Conservation (phyloP, 2,329 filamentous ascomycete species). For the Fusarium solani-melongenae region DNA sequence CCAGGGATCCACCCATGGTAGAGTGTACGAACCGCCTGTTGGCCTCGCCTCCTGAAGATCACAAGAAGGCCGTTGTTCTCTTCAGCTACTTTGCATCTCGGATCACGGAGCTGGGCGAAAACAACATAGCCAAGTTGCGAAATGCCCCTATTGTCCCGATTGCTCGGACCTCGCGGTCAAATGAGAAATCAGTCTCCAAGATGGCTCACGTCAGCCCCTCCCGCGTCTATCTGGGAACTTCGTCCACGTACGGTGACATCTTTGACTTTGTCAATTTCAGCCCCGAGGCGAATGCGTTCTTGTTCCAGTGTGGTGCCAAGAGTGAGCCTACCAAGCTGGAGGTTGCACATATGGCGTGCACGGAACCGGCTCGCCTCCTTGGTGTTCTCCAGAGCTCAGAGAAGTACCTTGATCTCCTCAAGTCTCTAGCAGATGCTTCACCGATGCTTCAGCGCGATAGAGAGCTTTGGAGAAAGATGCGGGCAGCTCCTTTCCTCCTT, state of each 20-base stretch:
- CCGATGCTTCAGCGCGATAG: slow-evolving; percentile 80
- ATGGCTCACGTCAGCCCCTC: slow-evolving; percentile 68
- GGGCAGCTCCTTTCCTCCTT: slow-evolving; percentile 79
- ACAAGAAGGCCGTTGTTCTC: slow-evolving; percentile 73
- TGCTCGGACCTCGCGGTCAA: slow-evolving; percentile 45
- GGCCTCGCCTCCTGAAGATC: slow-evolving; percentile 75
- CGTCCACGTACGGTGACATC: slow-evolving; percentile 80
- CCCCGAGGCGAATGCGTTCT: slow-evolving; percentile 84
- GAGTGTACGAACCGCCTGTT: slow-evolving; percentile 81
- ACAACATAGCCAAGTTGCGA: slow-evolving; percentile 69
- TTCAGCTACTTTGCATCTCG: slow-evolving; percentile 89
- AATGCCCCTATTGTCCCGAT: slow-evolving; percentile 80
- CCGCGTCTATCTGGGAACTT: slow-evolving; percentile 82
- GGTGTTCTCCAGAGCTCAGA: slow-evolving; percentile 83
- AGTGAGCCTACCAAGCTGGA: slow-evolving; percentile 89
- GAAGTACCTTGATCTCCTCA: slow-evolving; percentile 86
- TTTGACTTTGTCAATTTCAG: slow-evolving; percentile 99
- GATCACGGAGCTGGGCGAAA: slow-evolving; percentile 75
- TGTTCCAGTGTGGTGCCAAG: slow-evolving; percentile 90
- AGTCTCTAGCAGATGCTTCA: slow-evolving; percentile 81
- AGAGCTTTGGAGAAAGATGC: slow-evolving; percentile 80
- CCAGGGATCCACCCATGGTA: slow-evolving; percentile 80
- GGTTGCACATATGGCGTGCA: slow-evolving; percentile 84
- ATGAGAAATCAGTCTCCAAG: slow-evolving; percentile 54
- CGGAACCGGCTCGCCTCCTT: slow-evolving; percentile 84